Evolutionary conservation across 176 grass and related monocot genomes (phyloP), one percentile per base, ranked within the genome.

Genomic region (Alloteropsis semialata): DNA sequence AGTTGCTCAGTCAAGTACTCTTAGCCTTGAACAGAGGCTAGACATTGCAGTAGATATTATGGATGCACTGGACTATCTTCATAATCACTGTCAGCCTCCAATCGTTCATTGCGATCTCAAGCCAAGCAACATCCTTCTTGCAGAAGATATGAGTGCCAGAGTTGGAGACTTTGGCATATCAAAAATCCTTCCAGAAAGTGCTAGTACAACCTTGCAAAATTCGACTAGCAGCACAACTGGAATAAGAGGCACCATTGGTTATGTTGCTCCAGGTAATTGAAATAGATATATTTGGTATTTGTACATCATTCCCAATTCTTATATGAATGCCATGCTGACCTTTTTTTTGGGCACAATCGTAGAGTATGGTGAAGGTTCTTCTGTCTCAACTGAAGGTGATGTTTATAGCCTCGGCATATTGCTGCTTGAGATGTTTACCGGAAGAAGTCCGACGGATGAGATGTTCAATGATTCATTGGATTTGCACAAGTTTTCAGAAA

Each of bases 21-120:
- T 71, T 10, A 78, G 53, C 83, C 41, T 85, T 10, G 21, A 29
- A 7, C 83, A 77, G 18, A 70, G 83, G 29, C 10, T 85, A 3
- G 39, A 69, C 5, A 70, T 85, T 60, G 74, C 63, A 19, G 38
- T 78, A 0, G 29, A 85, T 85, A 48, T 78, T 8, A 19, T 77
- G 73, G 74, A 77, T 6, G 63, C 74, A 2, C 8, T 84, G 13
- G 50, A 85, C 14, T 85, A 85, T 37, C 74, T 85, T 58, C 74
- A 85, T 42, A 78, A 78, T 13, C 36, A 82, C 2, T 66, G 84
- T 21, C 7, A 78, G 10, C 75, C 81, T 8, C 56, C 76, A 21
- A 53, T 93, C 3, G 42, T 90, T 34, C 87, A 89, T 37, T 93
- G 91, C 42, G 91, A 93, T 82, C 81, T 93, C 39, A 92, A 89